Evolutionary conservation across 257 asterid genomes (phyloP).

Genomic region (Fraxinus americana): DNA sequence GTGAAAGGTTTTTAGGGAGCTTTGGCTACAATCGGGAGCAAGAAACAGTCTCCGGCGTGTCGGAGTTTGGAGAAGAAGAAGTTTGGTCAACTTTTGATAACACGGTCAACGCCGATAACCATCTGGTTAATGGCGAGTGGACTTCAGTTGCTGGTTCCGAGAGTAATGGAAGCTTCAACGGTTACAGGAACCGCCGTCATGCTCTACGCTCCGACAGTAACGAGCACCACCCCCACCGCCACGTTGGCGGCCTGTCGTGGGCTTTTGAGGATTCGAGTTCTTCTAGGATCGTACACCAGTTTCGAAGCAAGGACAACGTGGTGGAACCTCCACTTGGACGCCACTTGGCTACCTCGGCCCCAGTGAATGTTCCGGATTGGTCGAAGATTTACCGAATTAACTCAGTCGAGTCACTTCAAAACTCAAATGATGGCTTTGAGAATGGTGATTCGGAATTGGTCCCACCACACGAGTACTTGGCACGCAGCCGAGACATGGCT

Average conservation of each 20-base stretch:
- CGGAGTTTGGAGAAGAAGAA: slow-evolving; percentile 80
- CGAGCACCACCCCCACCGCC: slow-evolving; percentile 21
- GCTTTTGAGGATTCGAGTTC: slow-evolving; percentile 61
- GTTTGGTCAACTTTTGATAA: slow-evolving; percentile 68
- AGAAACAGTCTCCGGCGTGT: slow-evolving; percentile 34
- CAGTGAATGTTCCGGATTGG: slow-evolving; percentile 86
- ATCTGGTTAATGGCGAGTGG: slow-evolving; percentile 40
- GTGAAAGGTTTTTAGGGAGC: slow-evolving; percentile 60
- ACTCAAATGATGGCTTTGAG: slow-evolving; percentile 40
- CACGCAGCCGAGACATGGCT: slow-evolving; percentile 55
- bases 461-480: slow-evolving; percentile 88
- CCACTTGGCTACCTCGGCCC: slow-evolving; percentile 73
- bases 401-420: slow-evolving; percentile 70
- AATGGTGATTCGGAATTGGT: slow-evolving; percentile 46
- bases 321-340: slow-evolving; percentile 46
- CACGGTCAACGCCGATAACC: slow-evolving; percentile 42
- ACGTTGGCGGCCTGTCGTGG: slow-evolving; percentile 64
- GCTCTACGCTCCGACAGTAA: slow-evolving; percentile 30
- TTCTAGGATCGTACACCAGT: slow-evolving; percentile 60
- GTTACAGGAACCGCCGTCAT: slow-evolving; percentile 35
- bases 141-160: slow-evolving; percentile 52
- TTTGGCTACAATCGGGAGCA: slow-evolving; percentile 39
- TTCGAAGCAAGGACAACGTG: slow-evolving; percentile 41
- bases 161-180: slow-evolving; percentile 33
- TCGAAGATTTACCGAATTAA: slow-evolving; percentile 66